These are phyloP conservation scores for Aurantiochytrium sp. DNA, from an alignment of 108 stramenopile genomes.

Conservation along the genomic window DNA sequence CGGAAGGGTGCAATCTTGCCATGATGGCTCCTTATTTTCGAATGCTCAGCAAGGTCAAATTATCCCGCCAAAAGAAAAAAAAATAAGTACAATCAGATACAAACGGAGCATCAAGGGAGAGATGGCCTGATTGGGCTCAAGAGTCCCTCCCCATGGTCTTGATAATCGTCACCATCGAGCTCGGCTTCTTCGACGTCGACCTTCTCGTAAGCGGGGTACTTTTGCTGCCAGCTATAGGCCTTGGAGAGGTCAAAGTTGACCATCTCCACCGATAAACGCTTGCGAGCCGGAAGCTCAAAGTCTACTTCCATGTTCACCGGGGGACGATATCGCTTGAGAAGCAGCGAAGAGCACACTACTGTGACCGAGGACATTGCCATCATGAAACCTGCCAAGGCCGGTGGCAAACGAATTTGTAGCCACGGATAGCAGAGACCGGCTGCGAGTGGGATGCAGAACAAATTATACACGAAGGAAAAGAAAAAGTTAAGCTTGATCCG, in stretches of 20 bases:
- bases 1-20: too few species aligned
- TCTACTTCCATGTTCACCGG: neutral
- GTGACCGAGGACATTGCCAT: conserved; percentile 75
- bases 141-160: too few species aligned
- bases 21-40: too few species aligned
- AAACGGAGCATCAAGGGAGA: too few species aligned
- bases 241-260: neutral
- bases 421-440: conserved; percentile 86
- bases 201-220: too few species aligned
- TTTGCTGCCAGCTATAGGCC: neutral
- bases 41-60: too few species aligned
- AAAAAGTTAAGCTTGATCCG: conserved; percentile 79
- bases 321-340: conserved; percentile 32
- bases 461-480: conserved; percentile 89
- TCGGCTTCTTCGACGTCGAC: too few species aligned
- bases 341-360: conserved; percentile 41
- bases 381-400: conserved; percentile 79
- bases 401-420: conserved; percentile 67
- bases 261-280: neutral
- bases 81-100: too few species aligned
- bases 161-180: too few species aligned
- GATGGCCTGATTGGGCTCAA: too few species aligned
- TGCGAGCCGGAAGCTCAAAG: neutral
- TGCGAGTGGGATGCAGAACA: conserved; percentile 83
- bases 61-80: too few species aligned